These are phyloP conservation scores for Didymella lethalis DNA, from an alignment of 2,329 filamentous ascomycete species.

Conservation along the genomic window DNA sequence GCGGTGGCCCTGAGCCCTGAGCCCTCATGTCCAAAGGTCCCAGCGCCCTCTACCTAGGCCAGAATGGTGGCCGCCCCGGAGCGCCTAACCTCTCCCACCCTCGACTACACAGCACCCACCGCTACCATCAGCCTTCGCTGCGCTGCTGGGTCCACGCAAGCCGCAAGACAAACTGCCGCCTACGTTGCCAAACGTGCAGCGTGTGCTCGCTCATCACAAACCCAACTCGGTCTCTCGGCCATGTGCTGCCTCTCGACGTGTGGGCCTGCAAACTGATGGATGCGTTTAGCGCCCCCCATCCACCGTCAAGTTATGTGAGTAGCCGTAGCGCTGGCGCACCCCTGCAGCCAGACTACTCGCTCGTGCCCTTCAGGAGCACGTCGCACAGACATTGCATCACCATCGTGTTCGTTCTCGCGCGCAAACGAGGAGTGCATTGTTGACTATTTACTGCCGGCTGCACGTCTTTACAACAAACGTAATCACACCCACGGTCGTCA, in stretches of 20 bases:
- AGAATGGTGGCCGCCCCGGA: constrained; percentile 9
- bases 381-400: constrained; percentile 4
- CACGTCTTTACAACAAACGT: neutral
- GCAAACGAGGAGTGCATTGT: constrained; percentile 7
- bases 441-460: constrained; percentile 7
- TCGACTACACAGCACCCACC: constrained; percentile 2
- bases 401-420: neutral
- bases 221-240: neutral
- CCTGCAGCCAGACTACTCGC: constrained; percentile 8
- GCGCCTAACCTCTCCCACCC: constrained; percentile 5
- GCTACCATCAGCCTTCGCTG: neutral
- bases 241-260: neutral
- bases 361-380: constrained; percentile 11
- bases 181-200: neutral
- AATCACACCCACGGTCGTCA: neutral
- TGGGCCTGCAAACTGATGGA: neutral
- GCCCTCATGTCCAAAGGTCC: constrained; percentile 12
- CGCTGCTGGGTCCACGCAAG: neutral
- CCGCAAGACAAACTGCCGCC: neutral
- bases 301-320: constrained; percentile 3
- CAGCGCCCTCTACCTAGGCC: constrained; percentile 8
- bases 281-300: neutral
- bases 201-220: neutral
- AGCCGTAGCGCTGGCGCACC: constrained; percentile 14
- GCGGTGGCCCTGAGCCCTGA: constrained; percentile 6